Evolutionary conservation across 129 eudicot genomes (phyloP), one percentile per base, ranked within the genome.

Genomic region (Flaveria robusta): DNA sequence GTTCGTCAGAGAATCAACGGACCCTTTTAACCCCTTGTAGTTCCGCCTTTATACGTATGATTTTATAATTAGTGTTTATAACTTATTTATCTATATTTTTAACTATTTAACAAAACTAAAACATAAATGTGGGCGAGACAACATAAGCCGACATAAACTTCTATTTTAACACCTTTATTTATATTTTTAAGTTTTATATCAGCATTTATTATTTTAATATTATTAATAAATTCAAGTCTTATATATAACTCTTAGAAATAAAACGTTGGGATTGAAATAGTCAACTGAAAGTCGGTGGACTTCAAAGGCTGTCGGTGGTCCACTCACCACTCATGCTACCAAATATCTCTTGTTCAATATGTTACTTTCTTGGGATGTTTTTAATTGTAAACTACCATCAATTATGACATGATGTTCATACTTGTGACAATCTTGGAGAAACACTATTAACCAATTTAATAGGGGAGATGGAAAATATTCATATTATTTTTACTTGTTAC

Each of bases 201-300:
- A n/a, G 0, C 16, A 51, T 51, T 3, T 51, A 51, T 51, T 46
- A 16, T 1, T 19, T 51, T 51, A 7, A 54, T 0, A 31, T 31
- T 1, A 54, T 6, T 6, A 54, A 19, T 7, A 22, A 55, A 8
- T 0, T 20, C 12, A 55, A 55, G 22, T 7, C 27, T 54, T 54
- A 18, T 51, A 16, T 52, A 52, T 52, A n/a, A 9, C 11, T 52
- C 59, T 51, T 52, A 55, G 62, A 18, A 43, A 29, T 45, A 9
- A 63, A 15, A 43, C 15, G 29, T 75, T 46, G 23, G 50, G 2
- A 62, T n/a, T 46, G 2, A 46, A 46, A 68, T 29, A 45, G 76
- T 77, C 76, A 77, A 69, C 69, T 27, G 34, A 68, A 26, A 69
- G 81, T 68, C 76, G 81, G 81, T 77, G 81, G 22, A 56, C 56